Evolutionary conservation across 2,329 filamentous ascomycete genomes (phyloP).

Genomic region (Pestalotiopsis sp.): DNA sequence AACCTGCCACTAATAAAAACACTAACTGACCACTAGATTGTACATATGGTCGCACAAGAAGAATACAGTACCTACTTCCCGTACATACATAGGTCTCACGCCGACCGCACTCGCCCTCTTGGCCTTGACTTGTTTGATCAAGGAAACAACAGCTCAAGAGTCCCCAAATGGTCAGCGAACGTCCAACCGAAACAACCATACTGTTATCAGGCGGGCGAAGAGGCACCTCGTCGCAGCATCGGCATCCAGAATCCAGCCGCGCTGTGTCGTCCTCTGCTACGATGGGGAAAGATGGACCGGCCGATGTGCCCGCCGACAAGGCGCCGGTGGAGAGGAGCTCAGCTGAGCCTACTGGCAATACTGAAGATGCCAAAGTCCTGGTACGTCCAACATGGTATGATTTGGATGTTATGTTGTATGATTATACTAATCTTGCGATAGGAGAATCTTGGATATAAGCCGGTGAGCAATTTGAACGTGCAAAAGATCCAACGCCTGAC

Average conservation of each 20-base stretch:
- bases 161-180: neutral
- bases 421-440: conserved; percentile 20
- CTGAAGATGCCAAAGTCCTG: conserved; percentile 5
- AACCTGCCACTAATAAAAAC: too few relatives aligned
- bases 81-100: neutral
- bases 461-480: conserved; percentile 38
- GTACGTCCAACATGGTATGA: neutral
- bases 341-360: conserved; percentile 10
- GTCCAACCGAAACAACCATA: neutral
- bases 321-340: neutral
- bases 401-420: neutral
- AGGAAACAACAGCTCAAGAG: neutral
- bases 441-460: conserved; percentile 57
- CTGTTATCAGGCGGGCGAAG: neutral
- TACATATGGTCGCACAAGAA: neutral
- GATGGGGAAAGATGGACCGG: neutral
- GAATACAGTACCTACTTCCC: neutral
- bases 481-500: conserved; percentile 18
- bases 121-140: neutral
- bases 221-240: neutral
- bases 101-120: neutral
- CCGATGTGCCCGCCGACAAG: neutral
- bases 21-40: neutral
- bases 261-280: neutral
- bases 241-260: neutral